phyloP scores from a whole-genome alignment of 768 basidiomycete genomes.

The Xerocomus brunneocitrinus region DNA sequence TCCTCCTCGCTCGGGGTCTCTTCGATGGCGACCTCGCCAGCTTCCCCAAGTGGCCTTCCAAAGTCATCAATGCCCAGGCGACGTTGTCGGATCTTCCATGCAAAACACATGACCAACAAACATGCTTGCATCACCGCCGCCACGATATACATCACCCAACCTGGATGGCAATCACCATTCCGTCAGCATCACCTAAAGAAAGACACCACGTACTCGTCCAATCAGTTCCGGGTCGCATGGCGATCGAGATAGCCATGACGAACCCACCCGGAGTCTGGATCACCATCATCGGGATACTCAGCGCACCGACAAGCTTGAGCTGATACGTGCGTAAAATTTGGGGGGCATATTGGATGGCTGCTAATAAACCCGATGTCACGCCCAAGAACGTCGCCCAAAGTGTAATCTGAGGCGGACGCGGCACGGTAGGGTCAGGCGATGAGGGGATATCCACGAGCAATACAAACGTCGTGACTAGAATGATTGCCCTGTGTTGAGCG shows the following conservation, averaged over 20 bases:
- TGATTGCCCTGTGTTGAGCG: constrained; percentile 31
- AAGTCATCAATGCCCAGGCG: constrained; percentile 84
- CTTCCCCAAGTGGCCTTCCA: constrained; percentile 48
- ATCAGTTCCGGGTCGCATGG: constrained; percentile 72
- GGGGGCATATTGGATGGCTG: constrained; percentile 83
- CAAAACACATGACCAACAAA: constrained; percentile 79
- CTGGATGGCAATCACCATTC: constrained; percentile 29
- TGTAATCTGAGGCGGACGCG: constrained; percentile 36
- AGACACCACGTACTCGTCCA: constrained; percentile 63
- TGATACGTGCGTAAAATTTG: constrained; percentile 79
- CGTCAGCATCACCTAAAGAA: neutral
- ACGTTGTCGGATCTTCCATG: constrained; percentile 78
- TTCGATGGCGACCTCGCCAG: neutral
- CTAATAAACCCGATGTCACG: constrained; percentile 70
- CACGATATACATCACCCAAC: constrained; percentile 78
- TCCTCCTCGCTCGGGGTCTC: constrained; percentile 5
- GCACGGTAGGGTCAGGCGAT: constrained; percentile 32
- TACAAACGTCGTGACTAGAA: constrained; percentile 56
- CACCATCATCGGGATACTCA: constrained; percentile 94
- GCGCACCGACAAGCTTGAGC: constrained; percentile 79
- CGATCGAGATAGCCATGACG: constrained; percentile 82
- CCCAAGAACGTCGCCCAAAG: constrained; percentile 88
- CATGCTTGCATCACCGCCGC: constrained; percentile 81
- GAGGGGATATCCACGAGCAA: constrained; percentile 46
- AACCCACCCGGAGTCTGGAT: constrained; percentile 90